Base-by-base conservation (phyloP, 352 stramenopile genomes). In the Saprolegnia diclina region DNA sequence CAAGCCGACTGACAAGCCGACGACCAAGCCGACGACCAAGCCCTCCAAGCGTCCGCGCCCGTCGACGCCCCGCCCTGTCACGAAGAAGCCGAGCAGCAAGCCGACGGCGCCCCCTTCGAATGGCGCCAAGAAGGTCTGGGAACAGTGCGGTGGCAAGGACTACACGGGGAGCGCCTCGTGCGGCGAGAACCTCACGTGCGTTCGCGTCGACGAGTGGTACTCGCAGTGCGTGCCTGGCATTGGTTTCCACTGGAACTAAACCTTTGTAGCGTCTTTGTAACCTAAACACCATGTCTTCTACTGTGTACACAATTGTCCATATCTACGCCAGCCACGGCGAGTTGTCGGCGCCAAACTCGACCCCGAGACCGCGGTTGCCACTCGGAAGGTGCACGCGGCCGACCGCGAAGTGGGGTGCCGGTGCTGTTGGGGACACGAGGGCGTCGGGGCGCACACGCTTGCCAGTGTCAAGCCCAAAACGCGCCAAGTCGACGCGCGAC, bases 221-320 rank as follows among this genome's bases (percentile, higher is more conserved):
- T 59, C 63, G 63, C 63, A 69, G 26, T 69, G 63, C 38, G n/a
- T 69, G 13, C 61, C 63, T 38, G 52, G 35, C n/a, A 16, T 48
- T n/a, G 42, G 42, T 48, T 48, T 48, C 42, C 11, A 48, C 13
- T 48, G 42, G 42, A 48, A 48, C 42, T 48, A 48, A 35, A 35
- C 29, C 2, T 35, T 35, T 5, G 29, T n/a, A n/a, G n/a, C n/a
- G 5, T 35, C 29, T 35, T 2, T 35, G 29, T 35, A 35, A 2
- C 29, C 29, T 35, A 35, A 35, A 35, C 29, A 35, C 29, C 29
- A 35, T 6, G 29, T 35, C 2, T 2, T 35, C 29, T 35, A n/a
- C n/a, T 35, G 29, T 35, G 29, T 35, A 35, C 29, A 35, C 29
- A 35, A n/a, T n/a, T 35, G 29, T 35, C 14, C 38, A 45, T 48